phyloP scores from a whole-genome alignment of 768 basidiomycete species.

The Tremella mesenterica region DNA sequence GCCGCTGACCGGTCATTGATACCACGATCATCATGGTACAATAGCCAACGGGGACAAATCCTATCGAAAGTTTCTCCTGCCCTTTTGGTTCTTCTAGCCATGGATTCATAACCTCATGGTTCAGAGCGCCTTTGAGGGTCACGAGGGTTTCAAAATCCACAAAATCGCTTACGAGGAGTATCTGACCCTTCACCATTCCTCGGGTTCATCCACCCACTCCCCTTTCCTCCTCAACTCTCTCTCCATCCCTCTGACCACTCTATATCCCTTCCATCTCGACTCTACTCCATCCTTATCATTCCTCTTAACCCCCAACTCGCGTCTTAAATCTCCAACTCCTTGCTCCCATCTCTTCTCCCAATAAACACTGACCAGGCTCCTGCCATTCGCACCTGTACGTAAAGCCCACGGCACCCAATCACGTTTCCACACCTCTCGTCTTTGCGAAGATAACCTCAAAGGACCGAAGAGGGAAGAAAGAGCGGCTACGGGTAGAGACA shows the following conservation, averaged over 20 bases:
- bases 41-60: too few species aligned
- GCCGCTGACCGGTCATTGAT: too few species aligned
- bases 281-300: conserved; percentile 61
- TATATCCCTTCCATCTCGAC: conserved; percentile 56
- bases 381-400: conserved; percentile 64
- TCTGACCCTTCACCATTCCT: conserved; percentile 14
- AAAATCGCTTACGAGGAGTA: too few species aligned
- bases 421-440: conserved; percentile 55
- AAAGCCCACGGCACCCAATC: conserved; percentile 93
- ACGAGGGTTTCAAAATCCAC: too few species aligned
- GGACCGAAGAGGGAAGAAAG: conserved; percentile 73
- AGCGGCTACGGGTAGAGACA: conserved; percentile 77
- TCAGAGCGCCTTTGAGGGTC: too few species aligned
- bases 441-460: conserved; percentile 55
- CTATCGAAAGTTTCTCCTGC: too few species aligned
- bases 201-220: conserved; percentile 41
- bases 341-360: conserved; percentile 94
- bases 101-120: too few species aligned
- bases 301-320: conserved; percentile 61
- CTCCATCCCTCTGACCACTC: conserved; percentile 58
- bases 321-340: conserved; percentile 69
- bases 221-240: conserved; percentile 47
- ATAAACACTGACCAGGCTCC: conserved; percentile 76
- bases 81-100: too few species aligned
- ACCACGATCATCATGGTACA: too few species aligned